These are phyloP conservation scores for Neocucurbitaria cava DNA, from an alignment of 2,329 filamentous ascomycete species.

Conservation along the genomic window DNA sequence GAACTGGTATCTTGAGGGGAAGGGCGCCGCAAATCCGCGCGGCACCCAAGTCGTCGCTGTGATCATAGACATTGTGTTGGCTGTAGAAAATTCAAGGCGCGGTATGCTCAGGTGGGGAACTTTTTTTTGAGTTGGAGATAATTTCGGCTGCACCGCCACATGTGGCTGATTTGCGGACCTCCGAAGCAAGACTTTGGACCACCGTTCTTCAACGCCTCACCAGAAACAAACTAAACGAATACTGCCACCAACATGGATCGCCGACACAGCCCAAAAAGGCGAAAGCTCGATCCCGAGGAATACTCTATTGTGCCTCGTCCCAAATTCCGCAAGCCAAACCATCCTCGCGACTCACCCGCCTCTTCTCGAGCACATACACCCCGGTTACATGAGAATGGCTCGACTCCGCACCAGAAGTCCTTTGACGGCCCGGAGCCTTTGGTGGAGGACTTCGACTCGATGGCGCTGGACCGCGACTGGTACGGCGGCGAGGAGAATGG, in stretches of 20 bases:
- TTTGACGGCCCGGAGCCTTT: slow-evolving; percentile 69
- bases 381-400: slow-evolving; percentile 35
- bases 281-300: slow-evolving; percentile 70
- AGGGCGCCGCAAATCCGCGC: slow-evolving; percentile 58
- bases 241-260: slow-evolving; percentile 40
- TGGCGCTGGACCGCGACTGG: slow-evolving; percentile 88
- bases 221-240: not conserved
- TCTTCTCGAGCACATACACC: slow-evolving; percentile 48
- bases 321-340: slow-evolving; percentile 48
- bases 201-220: not conserved
- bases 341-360: slow-evolving; percentile 30
- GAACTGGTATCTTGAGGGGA: slow-evolving; percentile 58
- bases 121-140: slow-evolving; percentile 21
- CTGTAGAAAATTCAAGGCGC: slow-evolving; percentile 6
- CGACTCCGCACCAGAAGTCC: slow-evolving; percentile 59
- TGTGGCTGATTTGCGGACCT: slow-evolving; percentile 32
- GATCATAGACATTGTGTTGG: slow-evolving; percentile 61
- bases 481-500: slow-evolving; percentile 87
- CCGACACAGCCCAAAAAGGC: slow-evolving; percentile 66
- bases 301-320: slow-evolving; percentile 62
- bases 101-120: slow-evolving; percentile 17
- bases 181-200: slow-evolving; percentile 15
- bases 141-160: slow-evolving; percentile 21
- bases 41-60: slow-evolving; percentile 62
- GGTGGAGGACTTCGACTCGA: slow-evolving; percentile 71